Base-by-base conservation (phyloP, 495 filamentous ascomycete genomes). In the Talaromyces adpressus region DNA sequence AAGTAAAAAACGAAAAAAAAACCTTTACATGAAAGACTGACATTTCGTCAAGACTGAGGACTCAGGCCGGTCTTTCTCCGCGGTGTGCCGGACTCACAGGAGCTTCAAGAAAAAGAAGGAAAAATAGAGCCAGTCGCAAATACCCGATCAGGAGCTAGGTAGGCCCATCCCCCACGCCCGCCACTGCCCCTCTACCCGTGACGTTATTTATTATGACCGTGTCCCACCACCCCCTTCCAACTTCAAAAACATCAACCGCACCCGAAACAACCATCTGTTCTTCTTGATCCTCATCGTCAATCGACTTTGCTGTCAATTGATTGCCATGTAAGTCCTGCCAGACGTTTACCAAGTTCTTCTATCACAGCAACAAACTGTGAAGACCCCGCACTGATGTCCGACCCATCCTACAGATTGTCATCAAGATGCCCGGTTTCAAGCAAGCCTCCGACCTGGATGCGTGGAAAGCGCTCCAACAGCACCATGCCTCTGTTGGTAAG, bases 381-480 rank as follows among this genome's bases (percentile, higher is more conserved):
- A 36, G 56, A 62, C 75, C 75, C 74, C 75, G 72, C 74, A 67
- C 71, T 78, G 65, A 78, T 70, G 57, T 63, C 27, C 69, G 61
- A 68, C 62, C 67, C 56, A 60, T 4, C n/a, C 18, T 49, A 60
- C 22, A 56, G 54, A 60, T 58, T 61, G 63, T 64, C 53, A 32
- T 72, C 72, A 82, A 62, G 63, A 84, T 84, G 81, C 71, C 81
- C 63, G 76, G 70, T 70, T 91, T 90, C 77, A 75, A 85, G 32
- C 92, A 94, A 79, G 87, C 93, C 62, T 89, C 84, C 69, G 87
- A 91, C 59, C 86, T 96, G 62, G 76, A 85, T 57, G 86, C 92
- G 65, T 98, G 94, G 94, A 81, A 88, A 73, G 81, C 87, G 69
- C 91, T 98, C 73, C 89, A 95, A 79, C 82, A 89, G 66, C 95